Percentiles rank a stretch among this genome's conserved stretches.
Evolutionary conservation across 768 basidiomycete species (phyloP).

Genomic region (Xanthoconium stramineum): DNA sequence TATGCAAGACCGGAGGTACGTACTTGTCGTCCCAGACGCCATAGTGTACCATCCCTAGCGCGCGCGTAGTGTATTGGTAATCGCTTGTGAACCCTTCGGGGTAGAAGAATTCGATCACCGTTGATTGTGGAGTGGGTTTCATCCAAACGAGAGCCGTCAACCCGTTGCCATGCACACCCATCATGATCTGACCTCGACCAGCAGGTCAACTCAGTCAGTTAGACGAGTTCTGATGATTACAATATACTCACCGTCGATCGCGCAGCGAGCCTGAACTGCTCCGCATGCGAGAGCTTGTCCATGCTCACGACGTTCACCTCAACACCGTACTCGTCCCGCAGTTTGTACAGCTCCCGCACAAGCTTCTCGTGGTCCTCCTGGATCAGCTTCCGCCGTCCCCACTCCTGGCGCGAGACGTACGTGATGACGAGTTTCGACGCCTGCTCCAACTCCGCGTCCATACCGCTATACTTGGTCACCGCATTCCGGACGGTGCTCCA

Average conservation of each 20-base stretch:
- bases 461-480: constrained; percentile 67
- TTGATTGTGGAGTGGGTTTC: constrained; percentile 76
- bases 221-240: background rate
- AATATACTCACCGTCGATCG: constrained; percentile 70
- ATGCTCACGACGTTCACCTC: constrained; percentile 88
- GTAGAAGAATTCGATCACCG: constrained; percentile 92
- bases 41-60: constrained; percentile 79
- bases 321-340: constrained; percentile 70
- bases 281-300: constrained; percentile 73
- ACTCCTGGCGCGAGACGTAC: constrained; percentile 85
- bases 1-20: constrained; percentile 14
- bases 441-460: constrained; percentile 42
- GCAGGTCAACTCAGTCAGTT: background rate
- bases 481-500: constrained; percentile 77
- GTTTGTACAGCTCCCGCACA: constrained; percentile 66
- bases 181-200: constrained; percentile 64
- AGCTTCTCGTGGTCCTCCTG: constrained; percentile 74
- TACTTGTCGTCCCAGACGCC: constrained; percentile 81
- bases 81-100: constrained; percentile 82
- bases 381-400: constrained; percentile 82
- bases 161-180: constrained; percentile 94
- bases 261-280: constrained; percentile 79
- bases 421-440: constrained; percentile 79
- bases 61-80: constrained; percentile 78
- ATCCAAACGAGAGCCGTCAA: constrained; percentile 89